phyloP scores from a whole-genome alignment of 495 filamentous ascomycete genomes.

The Lasiosphaeris hirsuta region DNA sequence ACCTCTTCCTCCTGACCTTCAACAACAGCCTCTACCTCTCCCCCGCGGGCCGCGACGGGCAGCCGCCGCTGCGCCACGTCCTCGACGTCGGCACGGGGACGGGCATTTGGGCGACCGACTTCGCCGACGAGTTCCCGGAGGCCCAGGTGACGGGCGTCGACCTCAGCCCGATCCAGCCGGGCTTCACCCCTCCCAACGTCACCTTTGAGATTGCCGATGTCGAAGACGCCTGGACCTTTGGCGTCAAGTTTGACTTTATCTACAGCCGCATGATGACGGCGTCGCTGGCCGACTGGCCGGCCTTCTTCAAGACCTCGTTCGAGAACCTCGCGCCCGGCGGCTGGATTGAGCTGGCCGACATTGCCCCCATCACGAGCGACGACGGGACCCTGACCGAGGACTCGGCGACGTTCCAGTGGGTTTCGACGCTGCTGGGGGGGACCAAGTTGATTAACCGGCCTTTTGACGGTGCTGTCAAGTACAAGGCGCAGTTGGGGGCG shows the following conservation, averaged over 20 bases:
- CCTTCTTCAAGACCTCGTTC: conserved; percentile 34
- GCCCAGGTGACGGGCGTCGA: conserved; percentile 23
- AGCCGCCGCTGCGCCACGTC: conserved; percentile 7
- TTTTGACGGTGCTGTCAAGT: conserved; percentile 15
- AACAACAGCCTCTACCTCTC: conserved; percentile 15
- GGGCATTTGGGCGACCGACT: conserved; percentile 29
- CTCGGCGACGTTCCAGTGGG: conserved; percentile 21
- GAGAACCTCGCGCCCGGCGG: conserved; percentile 44
- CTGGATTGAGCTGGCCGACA: conserved; percentile 36
- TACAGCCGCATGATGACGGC: conserved; percentile 41
- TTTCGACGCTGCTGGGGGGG: neutral
- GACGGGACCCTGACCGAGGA: conserved; percentile 23
- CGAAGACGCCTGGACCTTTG: conserved; percentile 42
- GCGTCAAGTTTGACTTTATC: conserved; percentile 45
- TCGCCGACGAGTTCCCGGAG: conserved; percentile 25
- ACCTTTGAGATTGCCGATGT: conserved; percentile 41
- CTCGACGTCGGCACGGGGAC: conserved; percentile 29
- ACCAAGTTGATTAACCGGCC: neutral
- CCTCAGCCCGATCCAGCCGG: conserved; percentile 48
- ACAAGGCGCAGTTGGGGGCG: conserved; percentile 25
- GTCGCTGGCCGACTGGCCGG: conserved; percentile 40
- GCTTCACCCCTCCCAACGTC: conserved; percentile 32
- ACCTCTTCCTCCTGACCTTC: conserved; percentile 17
- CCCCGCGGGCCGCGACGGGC: conserved; percentile 6
- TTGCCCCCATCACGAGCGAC: conserved; percentile 20